A percentile compares a stretch with the other conserved stretches of the same genome.
phyloP scores from a whole-genome alignment of 805 yeast genomes.

The Candida sithepensis region DNA sequence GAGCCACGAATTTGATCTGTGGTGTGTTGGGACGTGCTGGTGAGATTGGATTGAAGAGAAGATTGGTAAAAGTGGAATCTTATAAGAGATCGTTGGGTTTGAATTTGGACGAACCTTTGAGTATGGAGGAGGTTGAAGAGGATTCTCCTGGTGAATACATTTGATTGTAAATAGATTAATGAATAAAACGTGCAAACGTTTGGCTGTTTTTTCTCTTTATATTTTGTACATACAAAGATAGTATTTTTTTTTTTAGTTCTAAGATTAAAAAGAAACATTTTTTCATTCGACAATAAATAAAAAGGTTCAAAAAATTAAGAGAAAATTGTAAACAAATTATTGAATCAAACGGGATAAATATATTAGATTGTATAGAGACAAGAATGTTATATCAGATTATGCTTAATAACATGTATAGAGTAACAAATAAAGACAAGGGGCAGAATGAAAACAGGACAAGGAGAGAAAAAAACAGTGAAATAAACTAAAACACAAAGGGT shows the following conservation, averaged over 20 bases:
- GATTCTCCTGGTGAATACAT: constrained; percentile 1
- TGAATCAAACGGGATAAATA: too few relatives aligned
- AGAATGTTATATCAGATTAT: too few relatives aligned
- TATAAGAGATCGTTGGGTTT: constrained; percentile 32
- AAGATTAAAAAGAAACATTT: too few relatives aligned
- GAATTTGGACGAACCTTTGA: constrained; percentile 17
- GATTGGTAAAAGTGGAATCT: constrained; percentile 39
- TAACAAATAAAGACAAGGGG: neutral
- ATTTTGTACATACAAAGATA: neutral
- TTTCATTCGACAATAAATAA: too few relatives aligned
- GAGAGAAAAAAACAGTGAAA: too few relatives aligned
- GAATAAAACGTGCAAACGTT: neutral
- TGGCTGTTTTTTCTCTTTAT: neutral
- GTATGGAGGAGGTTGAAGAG: constrained; percentile 3
- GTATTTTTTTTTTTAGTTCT: too few relatives aligned
- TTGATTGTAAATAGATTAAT: neutral
- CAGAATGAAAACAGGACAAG: neutral
- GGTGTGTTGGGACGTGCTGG: constrained; percentile 89
- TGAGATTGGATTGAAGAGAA: constrained; percentile 62
- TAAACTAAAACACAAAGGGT: too few relatives aligned
- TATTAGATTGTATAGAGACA: too few relatives aligned
- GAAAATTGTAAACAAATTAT: too few relatives aligned
- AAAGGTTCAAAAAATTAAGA: too few relatives aligned
- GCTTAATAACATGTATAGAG: too few relatives aligned
- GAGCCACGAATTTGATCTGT: constrained; percentile 73